Evolutionary conservation across 768 basidiomycete species (phyloP).

Genomic region (Megacollybia marginata): DNA sequence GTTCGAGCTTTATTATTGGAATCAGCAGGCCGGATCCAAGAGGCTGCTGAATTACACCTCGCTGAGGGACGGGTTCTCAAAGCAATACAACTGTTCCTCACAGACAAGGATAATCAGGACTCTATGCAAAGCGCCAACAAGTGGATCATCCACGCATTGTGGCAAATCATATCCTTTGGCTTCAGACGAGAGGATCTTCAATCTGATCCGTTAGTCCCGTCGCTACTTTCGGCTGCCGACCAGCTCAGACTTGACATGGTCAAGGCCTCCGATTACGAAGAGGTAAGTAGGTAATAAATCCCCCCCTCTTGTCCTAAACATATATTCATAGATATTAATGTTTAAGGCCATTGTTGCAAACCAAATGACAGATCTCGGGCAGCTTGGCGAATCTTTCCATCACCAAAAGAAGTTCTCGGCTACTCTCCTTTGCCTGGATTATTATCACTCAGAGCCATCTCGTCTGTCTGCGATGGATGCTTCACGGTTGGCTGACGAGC

Average conservation of each 20-base stretch:
- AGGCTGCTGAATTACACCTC: slow-evolving; percentile 50
- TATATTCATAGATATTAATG: slow-evolving; percentile 9
- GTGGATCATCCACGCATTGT: slow-evolving; percentile 36
- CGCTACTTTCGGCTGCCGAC: neutral
- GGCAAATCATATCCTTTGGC: slow-evolving; percentile 38
- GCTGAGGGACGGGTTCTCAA: slow-evolving; percentile 36
- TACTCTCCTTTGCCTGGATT: slow-evolving; percentile 37
- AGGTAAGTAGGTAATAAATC: neutral
- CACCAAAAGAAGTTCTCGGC: slow-evolving; percentile 18
- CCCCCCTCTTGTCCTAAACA: neutral
- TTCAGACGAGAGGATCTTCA: slow-evolving; percentile 6
- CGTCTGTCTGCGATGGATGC: slow-evolving; percentile 15
- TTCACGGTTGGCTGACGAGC: slow-evolving; percentile 17
- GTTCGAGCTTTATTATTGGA: slow-evolving; percentile 39
- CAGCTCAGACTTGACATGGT: neutral
- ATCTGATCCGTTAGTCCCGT: neutral
- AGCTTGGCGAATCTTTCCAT: slow-evolving; percentile 25
- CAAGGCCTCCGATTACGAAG: slow-evolving; percentile 2
- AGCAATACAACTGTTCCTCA: slow-evolving; percentile 39
- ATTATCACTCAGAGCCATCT: slow-evolving; percentile 26
- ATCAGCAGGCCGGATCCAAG: slow-evolving; percentile 29
- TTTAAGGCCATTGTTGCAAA: slow-evolving; percentile 19
- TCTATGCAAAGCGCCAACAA: slow-evolving; percentile 27
- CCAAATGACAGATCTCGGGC: slow-evolving; percentile 18
- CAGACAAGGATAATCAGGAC: slow-evolving; percentile 16